These are phyloP conservation scores for Vitis cinerea DNA, from an alignment of 164 flowering plant species.

Conservation along the genomic window DNA sequence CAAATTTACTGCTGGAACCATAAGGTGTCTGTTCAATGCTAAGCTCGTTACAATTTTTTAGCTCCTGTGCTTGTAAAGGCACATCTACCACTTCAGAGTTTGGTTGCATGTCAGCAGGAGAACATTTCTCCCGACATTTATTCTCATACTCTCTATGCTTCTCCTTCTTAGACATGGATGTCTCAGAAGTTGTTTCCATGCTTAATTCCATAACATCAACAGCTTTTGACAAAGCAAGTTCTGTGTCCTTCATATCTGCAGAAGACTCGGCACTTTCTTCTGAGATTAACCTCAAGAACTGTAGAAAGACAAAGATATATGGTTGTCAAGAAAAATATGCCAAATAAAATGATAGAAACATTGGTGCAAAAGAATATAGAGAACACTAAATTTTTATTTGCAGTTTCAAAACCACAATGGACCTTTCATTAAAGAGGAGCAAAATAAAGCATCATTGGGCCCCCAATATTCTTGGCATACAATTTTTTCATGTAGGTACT, in stretches of 20 bases:
- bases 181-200: slow-evolving; percentile 44
- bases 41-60: slow-evolving; percentile 10
- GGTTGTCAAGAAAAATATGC: not conserved
- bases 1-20: slow-evolving; percentile 22
- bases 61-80: slow-evolving; percentile 14
- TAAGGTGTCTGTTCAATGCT: slow-evolving; percentile 20
- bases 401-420: too few species aligned
- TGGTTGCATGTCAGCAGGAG: slow-evolving; percentile 29
- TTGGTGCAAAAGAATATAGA: too few species aligned
- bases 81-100: slow-evolving; percentile 26
- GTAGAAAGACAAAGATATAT: slow-evolving; percentile 7
- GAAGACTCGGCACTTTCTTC: slow-evolving; percentile 57
- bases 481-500: not conserved
- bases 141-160: slow-evolving; percentile 56
- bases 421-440: not conserved
- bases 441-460: not conserved
- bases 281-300: slow-evolving; percentile 78
- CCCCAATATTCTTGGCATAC: not conserved
- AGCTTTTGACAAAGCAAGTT: slow-evolving; percentile 67
- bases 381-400: too few species aligned
- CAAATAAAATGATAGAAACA: too few species aligned
- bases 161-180: slow-evolving; percentile 41
- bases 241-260: slow-evolving; percentile 53
- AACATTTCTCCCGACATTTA: slow-evolving; percentile 54
- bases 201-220: slow-evolving; percentile 63